phyloP scores from a whole-genome alignment of 192 early-diverging fungal genomes.

The Neocallimastix lanati region DNA sequence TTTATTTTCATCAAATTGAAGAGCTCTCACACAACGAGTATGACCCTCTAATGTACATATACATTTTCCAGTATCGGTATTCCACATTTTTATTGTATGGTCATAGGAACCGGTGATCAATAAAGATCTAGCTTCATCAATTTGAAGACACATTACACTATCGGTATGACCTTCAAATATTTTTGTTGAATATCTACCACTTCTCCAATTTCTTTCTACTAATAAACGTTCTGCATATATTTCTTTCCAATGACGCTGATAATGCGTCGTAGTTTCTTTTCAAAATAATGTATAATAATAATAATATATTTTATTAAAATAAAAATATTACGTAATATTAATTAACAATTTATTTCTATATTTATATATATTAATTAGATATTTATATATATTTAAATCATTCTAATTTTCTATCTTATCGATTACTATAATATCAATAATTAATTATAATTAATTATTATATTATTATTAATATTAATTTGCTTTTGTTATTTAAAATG shows the following conservation, averaged over 20 bases:
- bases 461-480: too few relatives aligned
- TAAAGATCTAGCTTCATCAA: conserved; percentile 46
- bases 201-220: conserved; percentile 88
- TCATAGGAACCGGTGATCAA: conserved; percentile 82
- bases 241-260: conserved; percentile 75
- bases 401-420: too few relatives aligned
- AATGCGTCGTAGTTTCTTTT: not conserved
- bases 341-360: too few relatives aligned
- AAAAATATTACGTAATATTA: too few relatives aligned
- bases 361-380: too few relatives aligned
- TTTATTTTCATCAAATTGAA: conserved; percentile 89
- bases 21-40: conserved; percentile 59
- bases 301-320: too few relatives aligned
- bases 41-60: conserved; percentile 69
- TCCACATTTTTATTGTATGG: conserved; percentile 70
- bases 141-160: conserved; percentile 78
- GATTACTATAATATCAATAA: too few relatives aligned
- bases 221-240: conserved; percentile 83
- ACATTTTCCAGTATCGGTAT: conserved; percentile 64
- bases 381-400: too few relatives aligned
- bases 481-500: too few relatives aligned
- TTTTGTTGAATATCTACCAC: conserved; percentile 46
- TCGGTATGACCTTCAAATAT: conserved; percentile 53
- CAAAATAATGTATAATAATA: too few relatives aligned
- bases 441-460: too few relatives aligned